Percentiles rank a stretch among this genome's conserved stretches.
These are phyloP conservation scores for Nitzschia inconspicua DNA, from an alignment of 108 stramenopile genomes.

Conservation along the genomic window DNA sequence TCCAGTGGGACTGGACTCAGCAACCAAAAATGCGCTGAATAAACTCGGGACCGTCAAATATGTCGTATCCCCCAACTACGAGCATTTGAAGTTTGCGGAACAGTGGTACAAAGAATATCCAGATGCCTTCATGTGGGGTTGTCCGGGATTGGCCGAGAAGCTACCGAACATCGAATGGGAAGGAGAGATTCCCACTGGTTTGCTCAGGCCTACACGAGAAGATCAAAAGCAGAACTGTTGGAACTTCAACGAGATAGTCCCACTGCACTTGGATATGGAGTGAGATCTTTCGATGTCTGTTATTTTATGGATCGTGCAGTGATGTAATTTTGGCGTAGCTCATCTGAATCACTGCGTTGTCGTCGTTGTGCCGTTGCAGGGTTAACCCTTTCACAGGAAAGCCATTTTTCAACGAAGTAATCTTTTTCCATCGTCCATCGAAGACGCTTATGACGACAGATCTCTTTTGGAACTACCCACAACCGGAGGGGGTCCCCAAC, in stretches of 20 bases:
- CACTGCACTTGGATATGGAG: slow-evolving; percentile 72
- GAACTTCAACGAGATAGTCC: slow-evolving; percentile 60
- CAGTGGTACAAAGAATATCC: slow-evolving; percentile 64
- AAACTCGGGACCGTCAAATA: slow-evolving; percentile 67
- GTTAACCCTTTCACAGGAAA: slow-evolving; percentile 74
- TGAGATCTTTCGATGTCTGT: no score
- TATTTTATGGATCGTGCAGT: no score
- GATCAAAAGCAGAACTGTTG: slow-evolving; percentile 37
- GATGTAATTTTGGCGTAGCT: not conserved
- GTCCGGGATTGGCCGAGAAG: slow-evolving; percentile 65
- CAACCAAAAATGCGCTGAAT: slow-evolving; percentile 41
- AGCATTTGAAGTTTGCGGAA: slow-evolving; percentile 76
- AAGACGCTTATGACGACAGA: slow-evolving; percentile 77
- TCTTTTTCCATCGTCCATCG: slow-evolving; percentile 66
- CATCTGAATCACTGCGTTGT: not conserved
- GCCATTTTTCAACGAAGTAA: slow-evolving; percentile 86
- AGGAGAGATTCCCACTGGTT: slow-evolving; percentile 55
- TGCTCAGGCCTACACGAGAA: not conserved
- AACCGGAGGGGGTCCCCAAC: slow-evolving; percentile 60
- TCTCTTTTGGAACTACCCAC: slow-evolving; percentile 88
- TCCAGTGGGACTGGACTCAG: slow-evolving; percentile 55
- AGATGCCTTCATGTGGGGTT: slow-evolving; percentile 77
- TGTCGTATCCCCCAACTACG: slow-evolving; percentile 82
- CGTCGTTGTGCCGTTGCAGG: not conserved
- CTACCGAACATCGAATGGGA: slow-evolving; percentile 53